A percentile compares a stretch with the other conserved stretches of the same genome.
Evolutionary conservation across 192 early-diverging fungal species (phyloP).

Genomic region (Coemansia sp.): DNA sequence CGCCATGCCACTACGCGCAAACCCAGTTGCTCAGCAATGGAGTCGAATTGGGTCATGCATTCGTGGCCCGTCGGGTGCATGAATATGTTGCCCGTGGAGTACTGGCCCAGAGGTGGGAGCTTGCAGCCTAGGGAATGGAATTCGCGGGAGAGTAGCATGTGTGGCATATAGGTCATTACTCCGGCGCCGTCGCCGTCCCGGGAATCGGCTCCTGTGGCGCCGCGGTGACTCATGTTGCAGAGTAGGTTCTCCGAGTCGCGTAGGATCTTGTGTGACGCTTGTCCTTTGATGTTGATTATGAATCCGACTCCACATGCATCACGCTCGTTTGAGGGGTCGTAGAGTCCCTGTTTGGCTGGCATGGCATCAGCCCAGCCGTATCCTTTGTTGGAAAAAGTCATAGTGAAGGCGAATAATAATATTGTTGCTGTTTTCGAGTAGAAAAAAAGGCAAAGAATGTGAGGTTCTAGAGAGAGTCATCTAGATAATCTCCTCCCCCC

Average conservation of each 20-base stretch:
- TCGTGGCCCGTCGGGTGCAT: conserved; percentile 76
- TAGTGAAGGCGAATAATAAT: neutral
- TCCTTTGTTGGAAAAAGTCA: conserved; percentile 7
- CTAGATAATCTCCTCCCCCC: too few species aligned
- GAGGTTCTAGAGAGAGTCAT: too few species aligned
- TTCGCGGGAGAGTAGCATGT: conserved; percentile 77
- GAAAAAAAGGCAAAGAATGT: neutral
- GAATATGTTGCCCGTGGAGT: conserved; percentile 98
- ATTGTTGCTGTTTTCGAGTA: neutral
- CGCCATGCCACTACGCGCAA: conserved; percentile 90
- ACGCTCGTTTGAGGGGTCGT: conserved; percentile 86
- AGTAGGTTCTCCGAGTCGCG: conserved; percentile 87
- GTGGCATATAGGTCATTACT: conserved; percentile 94
- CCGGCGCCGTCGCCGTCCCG: conserved; percentile 99
- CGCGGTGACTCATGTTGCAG: conserved; percentile 99
- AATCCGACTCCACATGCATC: conserved; percentile 98
- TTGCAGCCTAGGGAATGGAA: conserved; percentile 62
- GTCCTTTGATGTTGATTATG: conserved; percentile 92
- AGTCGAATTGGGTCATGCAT: conserved; percentile 74
- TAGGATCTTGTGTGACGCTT: conserved; percentile 80
- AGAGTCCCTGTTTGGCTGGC: conserved; percentile 84
- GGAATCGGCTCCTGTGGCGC: conserved; percentile 89
- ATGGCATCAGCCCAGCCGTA: conserved; percentile 80
- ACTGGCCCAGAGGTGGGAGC: conserved; percentile 77
- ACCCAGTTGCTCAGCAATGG: conserved; percentile 72